Evolutionary conservation across 805 yeast genomes (phyloP), one percentile per base, ranked within the genome.

Genomic region (Hagleromyces aurorensis): DNA sequence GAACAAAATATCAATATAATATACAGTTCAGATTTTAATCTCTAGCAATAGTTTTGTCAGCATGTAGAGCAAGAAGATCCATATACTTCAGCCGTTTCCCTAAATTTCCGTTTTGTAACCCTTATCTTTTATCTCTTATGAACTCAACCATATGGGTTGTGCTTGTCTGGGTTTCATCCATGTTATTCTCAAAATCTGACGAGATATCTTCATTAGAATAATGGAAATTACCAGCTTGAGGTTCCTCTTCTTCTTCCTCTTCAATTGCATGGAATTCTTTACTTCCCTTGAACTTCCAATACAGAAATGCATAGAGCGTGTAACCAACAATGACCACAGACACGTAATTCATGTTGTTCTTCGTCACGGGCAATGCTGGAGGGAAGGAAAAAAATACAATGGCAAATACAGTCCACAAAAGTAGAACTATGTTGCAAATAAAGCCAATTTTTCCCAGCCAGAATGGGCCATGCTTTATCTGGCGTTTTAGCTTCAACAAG

Each of bases 321-420:
- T 61, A 67, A 7, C 73, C 73, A 13, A 57, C 69, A 35, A 69
- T 59, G 12, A 72, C 80, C 6, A 68, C 80, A 18, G 69, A 52
- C 10, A 76, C 75, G 42, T 79, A 79, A 50, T 79, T 79, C 86
- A 79, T 79, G 38, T 67, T 65, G 22, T 70, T 69, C 19, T 64
- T 67, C 3, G 65, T 61, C 3, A 67, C 85, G 2, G 86, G 87
- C 69, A 72, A 63, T 7, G 59, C 59, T 15, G 72, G 57, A 17
- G 87, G 86, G 61, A 78, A 71, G 25, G 75, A 72, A 60, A 70
- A 78, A 54, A 78, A 72, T 2, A 75, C 66, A 4, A 71, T 37
- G 5, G 77, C 67, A 44, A 79, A 78, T 0, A 66, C 27, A 0
- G 82, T 64, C 81, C 84, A 78, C 3, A 52, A 41, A 4, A 77